Conservation (phyloP, 2,329 filamentous ascomycete species). For the Lecanicillium sp. region DNA sequence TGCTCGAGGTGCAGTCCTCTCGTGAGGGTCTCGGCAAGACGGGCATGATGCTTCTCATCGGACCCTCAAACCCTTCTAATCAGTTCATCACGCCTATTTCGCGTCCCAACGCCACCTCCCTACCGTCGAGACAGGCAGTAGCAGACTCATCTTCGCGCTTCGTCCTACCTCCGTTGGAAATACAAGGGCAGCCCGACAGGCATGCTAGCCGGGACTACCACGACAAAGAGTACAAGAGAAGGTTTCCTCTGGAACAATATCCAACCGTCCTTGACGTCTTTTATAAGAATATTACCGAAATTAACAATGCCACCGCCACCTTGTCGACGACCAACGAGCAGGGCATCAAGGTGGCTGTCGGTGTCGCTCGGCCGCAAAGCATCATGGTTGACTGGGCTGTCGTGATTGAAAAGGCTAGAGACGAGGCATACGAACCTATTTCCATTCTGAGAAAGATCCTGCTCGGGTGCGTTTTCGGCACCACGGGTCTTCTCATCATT, state of each 20-base stretch:
- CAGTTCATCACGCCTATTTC: conserved; percentile 41
- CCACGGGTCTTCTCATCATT: conserved; percentile 63
- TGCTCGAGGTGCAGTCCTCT: conserved; percentile 54
- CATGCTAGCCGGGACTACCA: conserved; percentile 26
- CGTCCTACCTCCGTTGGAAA: conserved; percentile 47
- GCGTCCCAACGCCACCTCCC: conserved; percentile 39
- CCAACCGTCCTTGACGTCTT: conserved; percentile 57
- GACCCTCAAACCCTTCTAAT: conserved; percentile 61
- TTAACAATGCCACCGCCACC: conserved; percentile 65
- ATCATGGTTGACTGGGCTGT: conserved; percentile 74
- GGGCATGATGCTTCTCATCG: conserved; percentile 65
- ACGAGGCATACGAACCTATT: conserved; percentile 72
- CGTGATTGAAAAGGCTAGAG: conserved; percentile 66
- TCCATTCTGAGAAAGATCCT: conserved; percentile 69
- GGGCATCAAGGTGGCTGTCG: conserved; percentile 61
- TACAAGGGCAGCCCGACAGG: conserved; percentile 33
- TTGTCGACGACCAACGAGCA: conserved; percentile 70
- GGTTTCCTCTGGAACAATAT: conserved; percentile 55
- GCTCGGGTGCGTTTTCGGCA: conserved; percentile 78
- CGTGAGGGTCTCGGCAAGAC: conserved; percentile 63
- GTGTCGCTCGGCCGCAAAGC: conserved; percentile 64
- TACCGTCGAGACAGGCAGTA: conserved; percentile 29
- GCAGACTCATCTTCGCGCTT: conserved; percentile 45
- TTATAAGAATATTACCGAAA: conserved; percentile 32
- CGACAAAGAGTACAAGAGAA: conserved; percentile 31